Evolutionary conservation across 371 early-diverging fungal genomes (phyloP), one percentile per base, ranked within the genome.

Genomic region (Apophysomyces trapeziformis): DNA sequence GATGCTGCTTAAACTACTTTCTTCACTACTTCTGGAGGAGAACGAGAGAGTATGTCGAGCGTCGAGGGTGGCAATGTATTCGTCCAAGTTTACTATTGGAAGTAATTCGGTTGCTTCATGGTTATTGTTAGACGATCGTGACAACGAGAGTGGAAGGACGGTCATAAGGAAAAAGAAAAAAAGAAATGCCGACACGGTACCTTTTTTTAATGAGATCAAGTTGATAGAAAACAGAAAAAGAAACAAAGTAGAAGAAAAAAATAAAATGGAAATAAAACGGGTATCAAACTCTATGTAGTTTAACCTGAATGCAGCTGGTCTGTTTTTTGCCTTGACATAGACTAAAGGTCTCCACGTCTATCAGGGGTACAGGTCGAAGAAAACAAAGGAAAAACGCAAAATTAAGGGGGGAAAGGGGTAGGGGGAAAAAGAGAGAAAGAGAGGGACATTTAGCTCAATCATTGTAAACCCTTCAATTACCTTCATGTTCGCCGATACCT

Each of bases 271-370:
- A 7, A 50, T 50, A n/a, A 26, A 26, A 26, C 3, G 32, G 32
- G 5, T 50, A 9, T 21, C 21, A 50, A 50, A 50, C 18, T 45
- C 66, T 39, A 26, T 72, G 74, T 11, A 79, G 38, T 60, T 73
- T 74, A 32, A 76, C 77, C 73, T 79, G 79, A 57, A 79, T 72
- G 35, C 79, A 74, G 14, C 74, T 71, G 59, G 68, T 68, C 16
- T 67, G 66, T 46, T 67, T 63, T 58, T 58, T 66, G 44, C 63
- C 72, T 26, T 65, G 68, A 9, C 72, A 61, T 61, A 74, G 66
- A 12, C 71, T 70, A 61, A 79, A 79, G 5, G 79, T 79, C 36
- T 79, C 79, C 18, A 79, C 68, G 54, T 76, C 79, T 70, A 57
- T 16, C 39, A 39, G 47, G 37, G 54, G 54, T 50, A 26, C 54